Evolutionary conservation across 2,329 filamentous ascomycete species (phyloP).

Genomic region (Ophiocordyceps camponoti-saundersi): DNA sequence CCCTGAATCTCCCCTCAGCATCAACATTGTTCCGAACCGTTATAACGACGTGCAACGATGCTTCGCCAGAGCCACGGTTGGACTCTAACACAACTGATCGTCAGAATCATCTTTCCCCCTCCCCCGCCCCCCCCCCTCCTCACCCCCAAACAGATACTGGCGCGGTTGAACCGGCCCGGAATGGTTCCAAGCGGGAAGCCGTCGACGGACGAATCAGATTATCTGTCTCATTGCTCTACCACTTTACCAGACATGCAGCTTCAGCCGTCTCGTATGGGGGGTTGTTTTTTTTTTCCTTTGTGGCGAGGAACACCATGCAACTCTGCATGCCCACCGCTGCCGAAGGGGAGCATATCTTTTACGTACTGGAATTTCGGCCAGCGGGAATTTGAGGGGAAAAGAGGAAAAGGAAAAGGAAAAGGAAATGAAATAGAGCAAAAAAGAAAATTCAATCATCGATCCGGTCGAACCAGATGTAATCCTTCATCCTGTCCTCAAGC

Average conservation of each 20-base stretch:
- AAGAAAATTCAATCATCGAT: not conserved
- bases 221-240: not conserved
- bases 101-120: no score
- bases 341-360: not conserved
- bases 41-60: no score
- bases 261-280: not conserved
- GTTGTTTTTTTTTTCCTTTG: not conserved
- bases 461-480: slow-evolving; percentile 2
- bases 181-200: not conserved
- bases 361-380: not conserved
- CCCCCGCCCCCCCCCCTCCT: no score
- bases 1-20: no score
- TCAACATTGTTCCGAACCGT: no score
- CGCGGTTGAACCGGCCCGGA: not conserved
- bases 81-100: no score
- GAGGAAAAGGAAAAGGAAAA: not conserved
- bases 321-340: not conserved
- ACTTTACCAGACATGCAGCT: not conserved
- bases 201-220: not conserved
- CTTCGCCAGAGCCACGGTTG: no score
- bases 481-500: slow-evolving; percentile 1
- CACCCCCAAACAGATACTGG: no score
- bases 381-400: not conserved
- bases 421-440: not conserved
- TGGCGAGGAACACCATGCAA: not conserved